Percentiles rank a stretch among this genome's conserved stretches.
phyloP scores from a whole-genome alignment of 257 asterid species.

The Coffea eugenioides region DNA sequence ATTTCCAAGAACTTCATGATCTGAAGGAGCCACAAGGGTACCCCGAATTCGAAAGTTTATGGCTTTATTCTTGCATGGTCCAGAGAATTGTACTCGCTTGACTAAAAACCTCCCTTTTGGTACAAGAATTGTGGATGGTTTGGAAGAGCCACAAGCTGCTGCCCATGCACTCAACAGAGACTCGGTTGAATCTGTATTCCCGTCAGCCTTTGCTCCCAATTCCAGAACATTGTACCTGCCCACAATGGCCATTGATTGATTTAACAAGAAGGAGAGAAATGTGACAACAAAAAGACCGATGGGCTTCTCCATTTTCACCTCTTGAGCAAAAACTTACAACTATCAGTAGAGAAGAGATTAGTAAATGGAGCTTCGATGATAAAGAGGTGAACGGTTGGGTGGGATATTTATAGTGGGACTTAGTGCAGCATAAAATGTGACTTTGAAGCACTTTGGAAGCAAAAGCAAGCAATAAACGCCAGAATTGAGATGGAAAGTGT shows the following conservation, averaged over 20 bases:
- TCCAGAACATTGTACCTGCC: conserved; percentile 29
- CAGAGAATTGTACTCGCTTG: conserved; percentile 26
- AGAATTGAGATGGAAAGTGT: background rate
- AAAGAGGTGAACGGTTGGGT: conserved; percentile 26
- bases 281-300: conserved; percentile 9
- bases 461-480: conserved; percentile 13
- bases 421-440: conserved; percentile 3
- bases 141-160: conserved; percentile 45
- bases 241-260: conserved; percentile 15
- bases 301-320: conserved; percentile 16
- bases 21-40: conserved; percentile 52
- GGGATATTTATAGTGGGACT: conserved; percentile 34
- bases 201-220: conserved; percentile 55
- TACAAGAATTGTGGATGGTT: conserved; percentile 40
- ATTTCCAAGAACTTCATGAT: conserved; percentile 33
- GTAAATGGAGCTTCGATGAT: conserved; percentile 5
- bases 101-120: conserved; percentile 55
- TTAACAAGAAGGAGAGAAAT: conserved; percentile 13
- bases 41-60: conserved; percentile 38
- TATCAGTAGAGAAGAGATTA: background rate
- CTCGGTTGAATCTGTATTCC: conserved; percentile 38
- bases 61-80: conserved; percentile 45
- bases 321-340: background rate
- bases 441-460: conserved; percentile 7
- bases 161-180: conserved; percentile 52